phyloP scores from a whole-genome alignment of 257 asterid species.

The Fraxinus anomala region DNA sequence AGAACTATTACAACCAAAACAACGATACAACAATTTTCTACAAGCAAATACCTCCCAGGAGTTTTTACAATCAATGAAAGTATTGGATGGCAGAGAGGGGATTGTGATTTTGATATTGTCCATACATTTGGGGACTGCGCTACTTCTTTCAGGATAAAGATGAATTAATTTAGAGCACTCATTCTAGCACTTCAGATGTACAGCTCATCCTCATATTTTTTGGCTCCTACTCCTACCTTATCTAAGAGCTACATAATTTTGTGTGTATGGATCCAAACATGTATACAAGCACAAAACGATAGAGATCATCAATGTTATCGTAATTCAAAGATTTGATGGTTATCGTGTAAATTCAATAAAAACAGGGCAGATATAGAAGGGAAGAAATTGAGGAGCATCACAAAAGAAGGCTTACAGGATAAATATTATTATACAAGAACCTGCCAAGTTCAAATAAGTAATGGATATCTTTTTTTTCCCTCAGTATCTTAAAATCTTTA shows the following conservation, averaged over 20 bases:
- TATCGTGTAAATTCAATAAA: background rate
- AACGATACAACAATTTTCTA: background rate
- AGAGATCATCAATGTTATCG: background rate
- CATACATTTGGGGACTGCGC: too few relatives aligned
- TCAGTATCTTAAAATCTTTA: background rate
- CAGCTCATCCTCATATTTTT: too few relatives aligned
- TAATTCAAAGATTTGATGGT: background rate
- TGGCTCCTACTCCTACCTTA: background rate
- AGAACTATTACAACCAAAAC: background rate
- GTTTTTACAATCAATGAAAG: too few relatives aligned
- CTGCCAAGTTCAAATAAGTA: background rate
- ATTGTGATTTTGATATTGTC: too few relatives aligned
- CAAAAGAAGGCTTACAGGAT: background rate
- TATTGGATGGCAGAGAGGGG: too few relatives aligned
- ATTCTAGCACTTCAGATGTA: too few relatives aligned
- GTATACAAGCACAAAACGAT: background rate
- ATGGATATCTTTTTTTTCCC: background rate
- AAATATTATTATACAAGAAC: background rate
- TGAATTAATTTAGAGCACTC: too few relatives aligned
- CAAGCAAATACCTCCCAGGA: too few relatives aligned
- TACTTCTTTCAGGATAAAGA: too few relatives aligned
- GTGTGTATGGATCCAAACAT: background rate
- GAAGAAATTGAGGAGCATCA: conserved; percentile 4
- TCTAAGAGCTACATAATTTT: background rate
- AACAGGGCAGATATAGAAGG: background rate